phyloP scores from a whole-genome alignment of 2,329 filamentous ascomycete species.

The Trichoderma breve region DNA sequence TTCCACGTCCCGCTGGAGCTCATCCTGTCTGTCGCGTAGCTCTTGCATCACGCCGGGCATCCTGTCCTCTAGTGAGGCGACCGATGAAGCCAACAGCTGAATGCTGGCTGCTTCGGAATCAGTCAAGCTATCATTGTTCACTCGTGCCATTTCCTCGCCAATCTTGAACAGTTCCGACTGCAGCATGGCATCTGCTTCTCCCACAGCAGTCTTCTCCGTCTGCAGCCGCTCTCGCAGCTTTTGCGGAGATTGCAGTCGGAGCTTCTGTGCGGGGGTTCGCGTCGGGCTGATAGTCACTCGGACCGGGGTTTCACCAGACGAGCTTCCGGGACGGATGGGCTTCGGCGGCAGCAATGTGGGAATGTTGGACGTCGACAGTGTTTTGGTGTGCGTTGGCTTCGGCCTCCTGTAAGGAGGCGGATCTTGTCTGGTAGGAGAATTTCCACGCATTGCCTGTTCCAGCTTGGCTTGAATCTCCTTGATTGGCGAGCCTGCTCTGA shows the following conservation, averaged over 20 bases:
- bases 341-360: slow-evolving; percentile 55
- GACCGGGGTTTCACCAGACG: slow-evolving; percentile 28
- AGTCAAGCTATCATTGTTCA: slow-evolving; percentile 41
- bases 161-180: slow-evolving; percentile 77
- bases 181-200: slow-evolving; percentile 66
- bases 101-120: slow-evolving; percentile 40
- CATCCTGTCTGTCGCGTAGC: slow-evolving; percentile 58
- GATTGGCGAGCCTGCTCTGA: slow-evolving; percentile 19
- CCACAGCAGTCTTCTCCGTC: slow-evolving; percentile 72
- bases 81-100: slow-evolving; percentile 52
- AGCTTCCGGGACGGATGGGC: slow-evolving; percentile 34
- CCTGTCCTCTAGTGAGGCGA: slow-evolving; percentile 65
- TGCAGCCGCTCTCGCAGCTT: slow-evolving; percentile 83
- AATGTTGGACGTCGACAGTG: slow-evolving; percentile 53
- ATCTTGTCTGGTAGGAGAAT: slow-evolving; percentile 23
- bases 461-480: slow-evolving; percentile 20
- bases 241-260: slow-evolving; percentile 68
- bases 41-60: slow-evolving; percentile 60
- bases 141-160: slow-evolving; percentile 70
- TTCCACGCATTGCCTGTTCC: slow-evolving; percentile 21
- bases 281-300: slow-evolving; percentile 30
- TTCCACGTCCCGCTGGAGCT: slow-evolving; percentile 69
- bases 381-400: slow-evolving; percentile 45
- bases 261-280: slow-evolving; percentile 44
- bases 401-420: slow-evolving; percentile 22